These are phyloP conservation scores for Pelargonium fulgidum DNA, from an alignment of 441 rosid species.

Conservation along the genomic window DNA sequence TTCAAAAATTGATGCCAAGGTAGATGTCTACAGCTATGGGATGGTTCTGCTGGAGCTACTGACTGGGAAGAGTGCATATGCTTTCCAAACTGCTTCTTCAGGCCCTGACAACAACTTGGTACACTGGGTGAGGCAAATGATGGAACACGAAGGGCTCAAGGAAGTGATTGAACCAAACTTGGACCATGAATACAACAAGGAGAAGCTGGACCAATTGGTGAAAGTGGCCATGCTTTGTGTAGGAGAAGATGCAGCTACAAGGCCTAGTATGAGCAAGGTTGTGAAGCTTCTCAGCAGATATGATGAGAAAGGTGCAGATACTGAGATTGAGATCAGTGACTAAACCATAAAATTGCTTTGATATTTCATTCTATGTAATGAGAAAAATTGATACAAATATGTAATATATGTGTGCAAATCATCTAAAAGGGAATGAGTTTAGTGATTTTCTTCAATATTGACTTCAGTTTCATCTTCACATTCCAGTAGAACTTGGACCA, in stretches of 20 bases:
- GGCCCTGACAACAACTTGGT: slow-evolving; percentile 5
- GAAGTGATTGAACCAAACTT: slow-evolving; percentile 22
- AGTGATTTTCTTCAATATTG: too few relatives aligned
- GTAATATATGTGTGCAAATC: too few relatives aligned
- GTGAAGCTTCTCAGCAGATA: slow-evolving; percentile 17
- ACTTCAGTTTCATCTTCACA: too few relatives aligned
- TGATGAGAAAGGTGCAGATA: slow-evolving; percentile 12
- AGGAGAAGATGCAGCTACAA: slow-evolving; percentile 17
- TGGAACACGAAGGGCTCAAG: slow-evolving; percentile 6
- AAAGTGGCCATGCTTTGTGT: slow-evolving; percentile 23
- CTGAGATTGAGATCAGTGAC: neutral
- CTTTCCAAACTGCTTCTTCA: slow-evolving; percentile 8
- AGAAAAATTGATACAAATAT: too few relatives aligned
- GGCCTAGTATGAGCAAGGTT: slow-evolving; percentile 27
- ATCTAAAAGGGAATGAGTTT: too few relatives aligned
- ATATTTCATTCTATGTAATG: too few relatives aligned
- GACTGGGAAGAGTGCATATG: slow-evolving; percentile 18
- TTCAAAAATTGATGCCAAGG: slow-evolving; percentile 23
- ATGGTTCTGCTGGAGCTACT: slow-evolving; percentile 25
- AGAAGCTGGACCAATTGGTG: slow-evolving; percentile 20
- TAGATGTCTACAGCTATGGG: slow-evolving; percentile 28
- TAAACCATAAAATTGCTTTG: neutral
- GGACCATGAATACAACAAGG: slow-evolving; percentile 3
- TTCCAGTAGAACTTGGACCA: too few relatives aligned
- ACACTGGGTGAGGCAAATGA: slow-evolving; percentile 16